These are phyloP conservation scores for Trichophaea hybrida DNA, from an alignment of 2,329 filamentous ascomycete genomes.

Conservation along the genomic window DNA sequence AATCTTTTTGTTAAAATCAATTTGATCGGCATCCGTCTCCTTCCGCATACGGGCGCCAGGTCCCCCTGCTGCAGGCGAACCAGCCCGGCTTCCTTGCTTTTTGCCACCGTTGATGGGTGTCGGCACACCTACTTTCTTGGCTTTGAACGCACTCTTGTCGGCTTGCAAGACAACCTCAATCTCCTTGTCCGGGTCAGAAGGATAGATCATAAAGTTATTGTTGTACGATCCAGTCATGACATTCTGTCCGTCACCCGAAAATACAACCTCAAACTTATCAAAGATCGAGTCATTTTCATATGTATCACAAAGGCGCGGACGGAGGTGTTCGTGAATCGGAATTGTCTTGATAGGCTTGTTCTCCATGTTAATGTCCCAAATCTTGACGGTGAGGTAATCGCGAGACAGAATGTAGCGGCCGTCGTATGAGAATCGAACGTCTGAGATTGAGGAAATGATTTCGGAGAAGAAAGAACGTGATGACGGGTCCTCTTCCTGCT, in stretches of 20 bases:
- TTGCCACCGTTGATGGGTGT: slow-evolving; percentile 91
- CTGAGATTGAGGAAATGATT: slow-evolving; percentile 98
- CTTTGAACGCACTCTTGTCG: slow-evolving; percentile 98
- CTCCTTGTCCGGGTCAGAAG: slow-evolving; percentile 87
- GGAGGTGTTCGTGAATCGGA: slow-evolving; percentile 91
- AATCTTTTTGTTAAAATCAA: slow-evolving; percentile 99
- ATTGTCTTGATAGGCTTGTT: slow-evolving; percentile 95
- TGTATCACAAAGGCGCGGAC: slow-evolving; percentile 87
- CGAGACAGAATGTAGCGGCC: slow-evolving; percentile 93
- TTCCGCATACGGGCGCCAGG: slow-evolving; percentile 93
- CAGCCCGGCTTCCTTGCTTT: slow-evolving; percentile 76
- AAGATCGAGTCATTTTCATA: slow-evolving; percentile 99
- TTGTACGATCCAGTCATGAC: slow-evolving; percentile 99
- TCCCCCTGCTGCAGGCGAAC: slow-evolving; percentile 67
- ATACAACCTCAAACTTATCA: slow-evolving; percentile 98
- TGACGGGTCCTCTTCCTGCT: slow-evolving; percentile 94
- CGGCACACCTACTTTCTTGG: slow-evolving; percentile 96
- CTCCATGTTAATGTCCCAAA: slow-evolving; percentile 99
- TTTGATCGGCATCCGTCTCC: slow-evolving; percentile 97
- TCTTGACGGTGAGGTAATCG: slow-evolving; percentile 97
- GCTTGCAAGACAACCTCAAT: slow-evolving; percentile 94
- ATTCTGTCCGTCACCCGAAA: slow-evolving; percentile 94
- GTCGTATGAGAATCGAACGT: slow-evolving; percentile 93
- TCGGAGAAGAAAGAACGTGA: slow-evolving; percentile 98
- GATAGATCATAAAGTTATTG: slow-evolving; percentile 99